Evolutionary conservation across 169 alveolate species (phyloP).

Genomic region (Plasmodium relictum): DNA sequence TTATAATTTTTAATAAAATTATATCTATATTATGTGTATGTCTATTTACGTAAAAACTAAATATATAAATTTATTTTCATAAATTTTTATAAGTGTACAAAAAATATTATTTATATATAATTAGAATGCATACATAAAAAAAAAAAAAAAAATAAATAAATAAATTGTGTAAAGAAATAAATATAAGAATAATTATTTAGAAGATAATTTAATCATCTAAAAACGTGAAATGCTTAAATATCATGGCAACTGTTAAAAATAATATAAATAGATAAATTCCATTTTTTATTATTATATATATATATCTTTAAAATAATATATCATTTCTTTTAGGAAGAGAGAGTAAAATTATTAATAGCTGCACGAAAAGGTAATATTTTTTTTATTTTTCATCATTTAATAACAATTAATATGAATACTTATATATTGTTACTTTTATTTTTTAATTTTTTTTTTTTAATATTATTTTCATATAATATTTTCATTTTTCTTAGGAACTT

Average conservation of each 20-base stretch:
- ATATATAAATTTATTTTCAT: background rate
- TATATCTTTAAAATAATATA: background rate
- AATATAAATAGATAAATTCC: constrained; percentile 3
- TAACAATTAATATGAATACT: background rate
- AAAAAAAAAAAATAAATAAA: background rate
- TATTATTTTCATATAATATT: background rate
- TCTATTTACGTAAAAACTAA: background rate
- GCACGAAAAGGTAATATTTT: constrained; percentile 52
- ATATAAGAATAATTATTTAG: background rate
- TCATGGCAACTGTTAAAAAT: constrained; percentile 61
- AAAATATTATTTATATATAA: background rate
- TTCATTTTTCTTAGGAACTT: constrained; percentile 35
- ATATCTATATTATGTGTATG: background rate
- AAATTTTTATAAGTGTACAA: background rate
- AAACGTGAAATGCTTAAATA: background rate
- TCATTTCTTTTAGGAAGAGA: constrained; percentile 57
- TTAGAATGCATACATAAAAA: background rate
- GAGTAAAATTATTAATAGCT: constrained; percentile 68
- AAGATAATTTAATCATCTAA: background rate
- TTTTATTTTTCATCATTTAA: background rate
- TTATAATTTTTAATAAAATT: too few relatives aligned
- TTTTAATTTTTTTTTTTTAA: background rate
- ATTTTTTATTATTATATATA: background rate
- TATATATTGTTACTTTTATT: background rate
- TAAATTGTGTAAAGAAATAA: background rate